A percentile compares a stretch with the other conserved stretches of the same genome.
These are phyloP conservation scores for Sarcomyxa edulis DNA, from an alignment of 768 basidiomycete genomes.

Conservation along the genomic window DNA sequence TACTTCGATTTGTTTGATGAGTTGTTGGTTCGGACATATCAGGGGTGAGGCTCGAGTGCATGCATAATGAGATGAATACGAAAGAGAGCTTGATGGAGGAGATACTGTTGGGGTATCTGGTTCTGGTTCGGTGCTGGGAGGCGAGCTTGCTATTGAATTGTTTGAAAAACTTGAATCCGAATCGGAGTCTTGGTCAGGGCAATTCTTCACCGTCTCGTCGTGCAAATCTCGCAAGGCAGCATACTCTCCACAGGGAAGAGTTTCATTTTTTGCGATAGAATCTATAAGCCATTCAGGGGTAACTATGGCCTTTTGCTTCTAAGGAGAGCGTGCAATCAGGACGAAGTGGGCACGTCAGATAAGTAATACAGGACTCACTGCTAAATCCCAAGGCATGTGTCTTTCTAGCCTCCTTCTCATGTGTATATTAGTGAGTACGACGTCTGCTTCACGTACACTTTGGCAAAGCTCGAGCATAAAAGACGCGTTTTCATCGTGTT, in stretches of 20 bases:
- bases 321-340: slow-evolving; percentile 1
- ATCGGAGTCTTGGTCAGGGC: slow-evolving; percentile 30
- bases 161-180: too few relatives aligned
- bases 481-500: background rate
- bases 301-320: slow-evolving; percentile 66
- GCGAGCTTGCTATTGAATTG: slow-evolving; percentile 7
- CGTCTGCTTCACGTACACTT: slow-evolving; percentile 45
- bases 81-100: slow-evolving; percentile 3
- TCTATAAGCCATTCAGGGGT: slow-evolving; percentile 68
- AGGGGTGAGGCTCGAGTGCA: slow-evolving; percentile 64
- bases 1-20: slow-evolving; percentile 53
- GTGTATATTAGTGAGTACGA: slow-evolving; percentile 59
- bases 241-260: slow-evolving; percentile 50
- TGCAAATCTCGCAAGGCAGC: slow-evolving; percentile 49
- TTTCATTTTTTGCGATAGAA: slow-evolving; percentile 38
- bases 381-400: slow-evolving; percentile 59
- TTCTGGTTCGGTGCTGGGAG: slow-evolving; percentile 5
- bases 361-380: slow-evolving; percentile 39
- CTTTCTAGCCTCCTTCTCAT: slow-evolving; percentile 69
- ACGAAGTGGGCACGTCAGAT: slow-evolving; percentile 1
- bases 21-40: slow-evolving; percentile 60
- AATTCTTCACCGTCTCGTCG: slow-evolving; percentile 38
- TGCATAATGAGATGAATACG: slow-evolving; percentile 41
- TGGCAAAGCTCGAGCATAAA: slow-evolving; percentile 28
- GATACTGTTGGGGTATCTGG: slow-evolving; percentile 2